Evolutionary conservation across 2,329 filamentous ascomycete species (phyloP).

Genomic region (Kalmusia sp.): DNA sequence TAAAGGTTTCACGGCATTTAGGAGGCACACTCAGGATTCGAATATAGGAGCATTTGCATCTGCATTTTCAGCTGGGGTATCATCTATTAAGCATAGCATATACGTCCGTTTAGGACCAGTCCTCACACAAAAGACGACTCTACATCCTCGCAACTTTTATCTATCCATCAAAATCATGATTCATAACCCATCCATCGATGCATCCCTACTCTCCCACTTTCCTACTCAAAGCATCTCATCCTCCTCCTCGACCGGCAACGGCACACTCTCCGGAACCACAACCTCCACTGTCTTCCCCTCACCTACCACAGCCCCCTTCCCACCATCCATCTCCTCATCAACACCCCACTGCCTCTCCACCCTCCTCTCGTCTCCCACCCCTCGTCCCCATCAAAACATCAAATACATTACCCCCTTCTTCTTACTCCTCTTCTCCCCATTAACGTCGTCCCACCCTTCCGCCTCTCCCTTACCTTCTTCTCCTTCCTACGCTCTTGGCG

Average conservation of each 20-base stretch:
- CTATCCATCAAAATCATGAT: constrained; percentile 1
- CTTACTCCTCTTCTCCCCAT: constrained; percentile 29
- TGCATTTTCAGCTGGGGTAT: constrained; percentile 15
- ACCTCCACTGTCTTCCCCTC: constrained; percentile 10
- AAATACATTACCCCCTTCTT: constrained; percentile 27
- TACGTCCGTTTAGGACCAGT: too few species aligned
- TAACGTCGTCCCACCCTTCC: constrained; percentile 50
- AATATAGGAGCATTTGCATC: constrained; percentile 8
- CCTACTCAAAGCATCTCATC: constrained; percentile 36
- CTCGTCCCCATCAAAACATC: constrained; percentile 21
- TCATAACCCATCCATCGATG: not conserved
- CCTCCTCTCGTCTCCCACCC: constrained; percentile 19
- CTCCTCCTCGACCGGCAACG: constrained; percentile 26
- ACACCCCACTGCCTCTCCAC: constrained; percentile 33
- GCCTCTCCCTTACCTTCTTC: constrained; percentile 57
- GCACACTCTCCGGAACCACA: constrained; percentile 20
- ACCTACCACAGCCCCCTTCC: constrained; percentile 9
- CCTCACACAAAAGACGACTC: too few species aligned
- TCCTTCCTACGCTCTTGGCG: constrained; percentile 57
- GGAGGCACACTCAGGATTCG: not conserved
- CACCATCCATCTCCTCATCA: constrained; percentile 40
- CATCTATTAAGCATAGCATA: constrained; percentile 10
- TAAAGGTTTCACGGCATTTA: constrained; percentile 4
- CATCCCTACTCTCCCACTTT: not conserved
- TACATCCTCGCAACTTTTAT: not conserved